Conservation (phyloP, 2,329 filamentous ascomycete genomes). For the Emericellopsis cladophorae region DNA sequence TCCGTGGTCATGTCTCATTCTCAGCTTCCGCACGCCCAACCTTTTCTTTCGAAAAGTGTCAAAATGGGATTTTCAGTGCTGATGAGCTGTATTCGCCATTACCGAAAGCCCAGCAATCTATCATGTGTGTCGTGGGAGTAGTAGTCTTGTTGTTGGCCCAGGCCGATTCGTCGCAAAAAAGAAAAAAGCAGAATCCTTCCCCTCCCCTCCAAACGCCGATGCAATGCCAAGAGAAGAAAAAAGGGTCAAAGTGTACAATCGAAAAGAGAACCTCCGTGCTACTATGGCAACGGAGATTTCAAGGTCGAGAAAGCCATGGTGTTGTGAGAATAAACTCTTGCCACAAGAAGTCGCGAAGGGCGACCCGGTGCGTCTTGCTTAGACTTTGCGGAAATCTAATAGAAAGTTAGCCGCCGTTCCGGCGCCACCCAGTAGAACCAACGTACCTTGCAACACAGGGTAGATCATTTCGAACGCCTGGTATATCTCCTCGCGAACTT, state of each 20-base stretch:
- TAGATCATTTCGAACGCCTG: constrained; percentile 97
- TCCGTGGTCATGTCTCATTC: neutral
- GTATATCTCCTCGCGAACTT: constrained; percentile 96
- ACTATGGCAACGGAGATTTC: constrained; percentile 9
- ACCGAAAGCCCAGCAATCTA: constrained; percentile 3
- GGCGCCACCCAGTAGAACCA: neutral
- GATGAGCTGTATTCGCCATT: neutral
- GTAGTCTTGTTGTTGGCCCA: constrained; percentile 22
- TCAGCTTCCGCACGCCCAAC: neutral
- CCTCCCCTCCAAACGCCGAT: constrained; percentile 38
- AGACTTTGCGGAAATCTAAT: constrained; percentile 46
- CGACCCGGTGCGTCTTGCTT: constrained; percentile 5
- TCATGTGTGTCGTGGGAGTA: constrained; percentile 20
- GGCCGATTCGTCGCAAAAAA: constrained; percentile 14
- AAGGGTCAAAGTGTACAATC: constrained; percentile 24
- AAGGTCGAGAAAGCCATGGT: constrained; percentile 24
- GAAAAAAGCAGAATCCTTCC: constrained; percentile 12
- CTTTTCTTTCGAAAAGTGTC: constrained; percentile 1
- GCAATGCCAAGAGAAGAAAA: constrained; percentile 35
- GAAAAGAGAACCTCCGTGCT: constrained; percentile 3
- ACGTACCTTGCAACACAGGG: constrained; percentile 76
- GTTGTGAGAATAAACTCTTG: constrained; percentile 24
- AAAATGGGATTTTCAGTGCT: neutral
- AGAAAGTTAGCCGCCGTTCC: constrained; percentile 3
- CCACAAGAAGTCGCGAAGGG: neutral